Percentiles rank a stretch among this genome's conserved stretches.
phyloP scores from a whole-genome alignment of 2,329 filamentous ascomycete species.

The Microthyrium microscopicum region DNA sequence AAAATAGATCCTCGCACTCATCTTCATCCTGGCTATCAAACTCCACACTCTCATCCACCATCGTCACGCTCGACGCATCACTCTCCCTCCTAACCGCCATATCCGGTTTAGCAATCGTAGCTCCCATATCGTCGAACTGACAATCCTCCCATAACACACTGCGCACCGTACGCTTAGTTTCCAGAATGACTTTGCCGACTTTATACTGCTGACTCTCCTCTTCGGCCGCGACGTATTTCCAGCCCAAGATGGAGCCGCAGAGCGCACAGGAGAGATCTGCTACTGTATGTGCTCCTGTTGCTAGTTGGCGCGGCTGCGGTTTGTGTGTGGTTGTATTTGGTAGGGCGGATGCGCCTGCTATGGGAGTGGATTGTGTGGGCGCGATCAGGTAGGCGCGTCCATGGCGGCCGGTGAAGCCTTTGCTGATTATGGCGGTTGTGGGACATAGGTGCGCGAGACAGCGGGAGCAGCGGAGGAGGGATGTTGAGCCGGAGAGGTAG shows the following conservation, averaged over 20 bases:
- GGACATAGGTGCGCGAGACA: conserved; percentile 43
- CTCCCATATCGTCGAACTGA: conserved; percentile 11
- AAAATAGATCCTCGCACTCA: conserved; percentile 48
- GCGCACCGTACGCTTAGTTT: conserved; percentile 38
- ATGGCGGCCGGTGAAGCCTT: conserved; percentile 48
- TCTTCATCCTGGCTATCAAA: conserved; percentile 52
- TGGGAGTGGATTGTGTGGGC: conserved; percentile 20
- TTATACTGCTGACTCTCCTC: conserved; percentile 47
- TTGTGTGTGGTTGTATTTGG: conserved; percentile 43
- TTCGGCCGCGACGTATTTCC: conserved; percentile 48
- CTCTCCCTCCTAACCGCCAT: conserved; percentile 5
- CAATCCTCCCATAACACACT: conserved; percentile 35
- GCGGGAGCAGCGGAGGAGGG: conserved; percentile 40
- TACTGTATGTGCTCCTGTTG: conserved; percentile 47
- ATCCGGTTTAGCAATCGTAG: neutral
- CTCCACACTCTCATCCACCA: conserved; percentile 22
- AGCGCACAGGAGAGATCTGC: conserved; percentile 40
- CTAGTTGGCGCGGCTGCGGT: conserved; percentile 39
- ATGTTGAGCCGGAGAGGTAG: conserved; percentile 31
- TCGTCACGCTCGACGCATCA: conserved; percentile 9
- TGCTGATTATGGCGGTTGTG: conserved; percentile 43
- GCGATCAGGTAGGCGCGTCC: conserved; percentile 47
- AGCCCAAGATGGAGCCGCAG: conserved; percentile 41
- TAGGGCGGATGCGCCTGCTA: conserved; percentile 18
- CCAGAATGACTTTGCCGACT: conserved; percentile 49